These are phyloP conservation scores for Straminergon stramineum DNA, from an alignment of 225 moss, liverwort and hornwort species.

Conservation along the genomic window DNA sequence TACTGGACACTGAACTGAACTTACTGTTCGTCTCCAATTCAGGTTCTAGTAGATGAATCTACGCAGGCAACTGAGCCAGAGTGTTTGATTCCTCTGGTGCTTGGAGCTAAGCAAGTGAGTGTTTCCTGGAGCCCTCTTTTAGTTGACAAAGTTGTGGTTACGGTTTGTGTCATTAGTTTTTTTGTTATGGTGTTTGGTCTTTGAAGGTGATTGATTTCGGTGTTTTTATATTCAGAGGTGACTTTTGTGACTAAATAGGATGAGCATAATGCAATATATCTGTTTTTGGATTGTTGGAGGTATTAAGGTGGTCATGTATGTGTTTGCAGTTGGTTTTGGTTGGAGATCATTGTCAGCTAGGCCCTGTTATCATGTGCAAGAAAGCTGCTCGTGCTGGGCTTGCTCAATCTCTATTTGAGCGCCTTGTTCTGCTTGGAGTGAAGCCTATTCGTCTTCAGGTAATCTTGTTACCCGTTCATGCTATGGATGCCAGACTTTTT, in stretches of 20 bases:
- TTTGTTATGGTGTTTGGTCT: not conserved
- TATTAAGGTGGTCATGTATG: not conserved
- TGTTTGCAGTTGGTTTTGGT: constrained; percentile 78
- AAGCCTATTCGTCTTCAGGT: constrained; percentile 97
- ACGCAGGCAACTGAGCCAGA: constrained; percentile 99
- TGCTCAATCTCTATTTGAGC: constrained; percentile 98
- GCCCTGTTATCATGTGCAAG: constrained; percentile 99
- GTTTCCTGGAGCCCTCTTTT: not conserved
- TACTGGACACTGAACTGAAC: not conserved
- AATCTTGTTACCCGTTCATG: not conserved
- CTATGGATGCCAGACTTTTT: not conserved
- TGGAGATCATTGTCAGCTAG: constrained; percentile 97
- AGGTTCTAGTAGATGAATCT: constrained; percentile 96
- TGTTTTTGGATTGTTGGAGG: not conserved
- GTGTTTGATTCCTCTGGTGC: constrained; percentile 87
- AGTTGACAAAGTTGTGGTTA: not conserved
- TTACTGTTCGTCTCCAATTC: not conserved
- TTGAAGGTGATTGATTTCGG: not conserved
- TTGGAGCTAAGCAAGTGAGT: constrained; percentile 96
- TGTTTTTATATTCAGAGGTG: not conserved
- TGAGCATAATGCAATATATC: not conserved
- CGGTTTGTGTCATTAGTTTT: not conserved
- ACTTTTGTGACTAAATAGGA: not conserved
- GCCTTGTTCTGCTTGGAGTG: constrained; percentile 91
- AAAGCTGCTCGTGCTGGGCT: constrained; percentile 99